phyloP scores from a whole-genome alignment of 495 filamentous ascomycete species.

The Penicillium manginii region DNA sequence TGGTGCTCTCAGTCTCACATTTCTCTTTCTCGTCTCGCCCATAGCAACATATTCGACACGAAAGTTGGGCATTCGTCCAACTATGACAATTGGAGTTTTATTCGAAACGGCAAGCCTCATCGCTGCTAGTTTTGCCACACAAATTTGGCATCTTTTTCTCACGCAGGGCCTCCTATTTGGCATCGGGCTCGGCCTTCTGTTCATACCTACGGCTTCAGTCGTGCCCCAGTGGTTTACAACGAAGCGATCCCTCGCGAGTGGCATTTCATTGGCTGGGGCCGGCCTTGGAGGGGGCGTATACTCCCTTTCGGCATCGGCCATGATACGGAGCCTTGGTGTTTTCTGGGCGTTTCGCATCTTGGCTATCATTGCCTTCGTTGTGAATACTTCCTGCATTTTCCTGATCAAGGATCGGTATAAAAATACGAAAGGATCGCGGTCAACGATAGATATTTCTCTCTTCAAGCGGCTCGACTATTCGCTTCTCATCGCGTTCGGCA shows the following conservation, averaged over 20 bases:
- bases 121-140: slow-evolving; percentile 47
- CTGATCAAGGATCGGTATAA: slow-evolving; percentile 29
- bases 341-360: slow-evolving; percentile 56
- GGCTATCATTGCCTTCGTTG: slow-evolving; percentile 48
- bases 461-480: slow-evolving; percentile 44
- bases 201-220: slow-evolving; percentile 52
- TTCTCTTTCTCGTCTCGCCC: slow-evolving; percentile 52
- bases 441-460: slow-evolving; percentile 17
- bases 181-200: slow-evolving; percentile 54
- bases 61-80: slow-evolving; percentile 35
- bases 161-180: slow-evolving; percentile 53
- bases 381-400: slow-evolving; percentile 43
- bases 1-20: slow-evolving; percentile 52
- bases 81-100: slow-evolving; percentile 44
- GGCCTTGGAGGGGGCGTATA: slow-evolving; percentile 57
- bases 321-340: slow-evolving; percentile 49
- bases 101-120: slow-evolving; percentile 48
- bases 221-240: slow-evolving; percentile 57
- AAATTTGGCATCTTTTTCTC: slow-evolving; percentile 56
- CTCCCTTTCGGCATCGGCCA: slow-evolving; percentile 45
- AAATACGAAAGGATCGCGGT: background rate
- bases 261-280: slow-evolving; percentile 50
- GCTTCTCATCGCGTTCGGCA: slow-evolving; percentile 47
- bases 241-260: slow-evolving; percentile 52
- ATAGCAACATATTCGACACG: slow-evolving; percentile 35